Base-by-base conservation (phyloP, 148 eudicot species). In the Salicornia ramosissima region DNA sequence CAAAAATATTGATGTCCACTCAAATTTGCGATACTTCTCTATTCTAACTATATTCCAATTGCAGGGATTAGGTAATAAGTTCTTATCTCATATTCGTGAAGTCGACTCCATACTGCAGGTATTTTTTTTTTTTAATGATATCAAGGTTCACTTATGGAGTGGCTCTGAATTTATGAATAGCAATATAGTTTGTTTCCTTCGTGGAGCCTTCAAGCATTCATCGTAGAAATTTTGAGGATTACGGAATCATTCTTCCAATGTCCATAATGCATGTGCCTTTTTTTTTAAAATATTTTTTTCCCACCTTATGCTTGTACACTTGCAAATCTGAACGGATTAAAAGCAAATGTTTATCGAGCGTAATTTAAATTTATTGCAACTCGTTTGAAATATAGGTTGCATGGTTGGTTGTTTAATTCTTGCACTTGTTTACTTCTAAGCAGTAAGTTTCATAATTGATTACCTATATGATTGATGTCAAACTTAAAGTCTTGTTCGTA, bases 21-120 rank as follows among this genome's bases (percentile, higher is more conserved):
- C 39, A 42, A n/a, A 28, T 61, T n/a, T 34, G 24, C 26, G 33
- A 33, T 56, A 13, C 71, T 73, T 51, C 73, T 56, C 50, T 26
- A 65, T 25, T 61, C 24, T 74, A 67, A 54, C 31, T 21, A 34
- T 69, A 30, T 16, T 58, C 21, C 77, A 50, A 74, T 64, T 80
- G 78, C 90, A 94, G 98, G 98, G 98, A 19, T 73, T 94, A 79
- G 98, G 98, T 50, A 94, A 94, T 77, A 90, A 94, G 63, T 94
- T 94, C 71, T 84, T 94, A 71, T 94, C 98, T 31, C 96, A 94
- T 79, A 94, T 94, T 58, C 97, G 98, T 52, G 98, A 94, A 88
- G 98, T 94, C 40, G 98, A 94, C 74, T 88, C 98, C 64, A 77
- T 94, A 70, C 97, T 94, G 75, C 98, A 94, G 96, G 97, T 94